These are phyloP conservation scores for Micromonas pusilla DNA, from an alignment of 139 green algal species.

Conservation along the genomic window DNA sequence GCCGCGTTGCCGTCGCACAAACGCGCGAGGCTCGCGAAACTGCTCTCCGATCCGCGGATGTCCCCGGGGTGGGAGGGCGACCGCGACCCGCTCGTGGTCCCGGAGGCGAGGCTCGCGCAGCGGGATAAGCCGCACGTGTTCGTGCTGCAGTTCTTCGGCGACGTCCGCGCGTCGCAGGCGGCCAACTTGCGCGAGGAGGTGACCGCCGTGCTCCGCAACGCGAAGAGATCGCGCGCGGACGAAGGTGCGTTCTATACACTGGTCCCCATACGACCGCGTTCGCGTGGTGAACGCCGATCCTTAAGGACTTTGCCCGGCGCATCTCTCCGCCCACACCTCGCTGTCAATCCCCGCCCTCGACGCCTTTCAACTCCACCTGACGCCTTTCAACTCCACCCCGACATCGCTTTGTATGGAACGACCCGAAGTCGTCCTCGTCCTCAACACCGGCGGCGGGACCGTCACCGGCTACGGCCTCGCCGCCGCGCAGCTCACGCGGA, in stretches of 20 bases:
- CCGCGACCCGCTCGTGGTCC: background rate
- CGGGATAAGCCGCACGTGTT: conserved; percentile 25
- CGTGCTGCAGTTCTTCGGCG: conserved; percentile 28
- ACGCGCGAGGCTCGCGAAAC: background rate
- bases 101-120: background rate
- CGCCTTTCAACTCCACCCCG: too few relatives aligned
- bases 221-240: conserved; percentile 16
- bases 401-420: too few relatives aligned
- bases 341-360: too few relatives aligned
- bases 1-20: background rate
- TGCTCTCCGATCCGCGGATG: background rate
- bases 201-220: conserved; percentile 20
- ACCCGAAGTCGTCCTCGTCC: conserved; percentile 18
- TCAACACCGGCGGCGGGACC: conserved; percentile 34
- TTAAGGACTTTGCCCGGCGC: too few relatives aligned
- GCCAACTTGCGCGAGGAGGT: conserved; percentile 28
- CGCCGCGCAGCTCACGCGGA: conserved; percentile 30
- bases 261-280: too few relatives aligned
- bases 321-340: too few relatives aligned
- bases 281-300: too few relatives aligned
- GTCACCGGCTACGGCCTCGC: conserved; percentile 36
- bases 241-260: too few relatives aligned
- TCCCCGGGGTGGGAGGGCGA: background rate
- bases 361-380: too few relatives aligned
- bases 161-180: conserved; percentile 31